Conservation (phyloP, 2,329 filamentous ascomycete species). For the Cladosporium sphaerospermum region DNA sequence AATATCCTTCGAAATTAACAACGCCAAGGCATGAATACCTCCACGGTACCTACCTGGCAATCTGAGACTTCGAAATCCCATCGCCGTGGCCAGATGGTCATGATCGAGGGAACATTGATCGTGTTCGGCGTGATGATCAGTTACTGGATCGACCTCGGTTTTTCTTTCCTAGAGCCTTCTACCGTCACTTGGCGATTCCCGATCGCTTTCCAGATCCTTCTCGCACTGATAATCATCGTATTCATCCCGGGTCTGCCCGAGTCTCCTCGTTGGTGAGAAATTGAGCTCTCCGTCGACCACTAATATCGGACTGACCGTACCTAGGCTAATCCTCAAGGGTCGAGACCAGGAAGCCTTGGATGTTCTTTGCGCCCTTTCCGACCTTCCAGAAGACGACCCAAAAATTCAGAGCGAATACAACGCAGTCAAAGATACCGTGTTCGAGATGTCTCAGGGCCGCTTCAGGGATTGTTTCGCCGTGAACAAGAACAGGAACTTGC, state of each 20-base stretch:
- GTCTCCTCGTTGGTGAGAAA: slow-evolving; percentile 48
- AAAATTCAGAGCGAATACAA: slow-evolving; percentile 43
- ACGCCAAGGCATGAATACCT: slow-evolving; percentile 45
- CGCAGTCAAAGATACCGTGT: slow-evolving; percentile 48
- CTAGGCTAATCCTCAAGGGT: slow-evolving; percentile 51
- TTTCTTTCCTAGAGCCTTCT: slow-evolving; percentile 33
- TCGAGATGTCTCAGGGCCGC: slow-evolving; percentile 35
- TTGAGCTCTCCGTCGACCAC: neutral
- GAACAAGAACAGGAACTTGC: slow-evolving; percentile 30
- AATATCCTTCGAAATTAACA: slow-evolving; percentile 31
- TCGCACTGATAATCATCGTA: slow-evolving; percentile 46
- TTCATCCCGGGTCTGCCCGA: slow-evolving; percentile 49
- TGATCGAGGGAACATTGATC: slow-evolving; percentile 40
- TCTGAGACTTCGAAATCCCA: slow-evolving; percentile 48
- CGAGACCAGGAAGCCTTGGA: slow-evolving; percentile 46
- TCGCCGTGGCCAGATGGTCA: slow-evolving; percentile 46
- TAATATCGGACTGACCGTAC: slow-evolving; percentile 40
- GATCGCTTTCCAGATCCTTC: slow-evolving; percentile 47
- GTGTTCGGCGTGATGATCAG: slow-evolving; percentile 22
- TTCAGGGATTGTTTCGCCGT: slow-evolving; percentile 27
- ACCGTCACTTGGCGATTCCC: slow-evolving; percentile 43
- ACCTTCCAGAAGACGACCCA: slow-evolving; percentile 40
- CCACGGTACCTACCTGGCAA: slow-evolving; percentile 48
- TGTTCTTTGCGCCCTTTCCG: slow-evolving; percentile 42
- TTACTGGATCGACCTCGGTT: slow-evolving; percentile 47